Base-by-base conservation (phyloP, 768 basidiomycete species). In the Amanita fuliginea region DNA sequence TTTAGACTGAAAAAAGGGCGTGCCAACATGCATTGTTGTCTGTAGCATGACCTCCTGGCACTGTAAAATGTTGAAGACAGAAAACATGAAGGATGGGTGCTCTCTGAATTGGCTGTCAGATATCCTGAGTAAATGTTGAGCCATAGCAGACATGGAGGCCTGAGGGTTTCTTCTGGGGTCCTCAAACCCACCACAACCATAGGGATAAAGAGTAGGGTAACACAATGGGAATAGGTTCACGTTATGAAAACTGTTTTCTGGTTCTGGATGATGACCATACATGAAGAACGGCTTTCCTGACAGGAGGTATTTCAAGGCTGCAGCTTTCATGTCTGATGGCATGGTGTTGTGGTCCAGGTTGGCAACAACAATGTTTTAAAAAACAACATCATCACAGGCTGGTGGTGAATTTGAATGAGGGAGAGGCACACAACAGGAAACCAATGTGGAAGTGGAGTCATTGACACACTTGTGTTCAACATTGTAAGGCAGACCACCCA, bases 81-180 rank as follows among this genome's bases (percentile, higher is more conserved):
- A 60, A 52, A 73, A 73, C 0, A 67, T n/a, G 53, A 73, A 75
- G 1, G 67, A 69, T 42, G 62, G 55, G 53, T 74, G 67, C 18
- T 64, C 55, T 49, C 62, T 64, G 51, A 73, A 76, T 0, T 57
- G 54, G 0, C 51, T 40, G 51, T 73, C 68, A 1, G 41, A 4
- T 1, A 71, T 26, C 14, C 34, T 47, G 6, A 71, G 59, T 4
- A 67, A 44, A 55, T 71, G 65, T 22, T 60, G 59, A 0, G 64
- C 58, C 19, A 74, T 71, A 0, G 50, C 34, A 40, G 67, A 58
- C 35, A 74, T 49, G 2, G 62, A 62, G 0, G 74, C 6, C 1
- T 40, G 6, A 0, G 16, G 21, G 1, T 1, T 16, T 0, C 67
- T 39, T 6, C 35, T 18, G 1, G 10, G 14, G 51, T 75, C 57